Base-by-base conservation (phyloP, 805 yeast species). In the Wickerhamiella cacticola region DNA sequence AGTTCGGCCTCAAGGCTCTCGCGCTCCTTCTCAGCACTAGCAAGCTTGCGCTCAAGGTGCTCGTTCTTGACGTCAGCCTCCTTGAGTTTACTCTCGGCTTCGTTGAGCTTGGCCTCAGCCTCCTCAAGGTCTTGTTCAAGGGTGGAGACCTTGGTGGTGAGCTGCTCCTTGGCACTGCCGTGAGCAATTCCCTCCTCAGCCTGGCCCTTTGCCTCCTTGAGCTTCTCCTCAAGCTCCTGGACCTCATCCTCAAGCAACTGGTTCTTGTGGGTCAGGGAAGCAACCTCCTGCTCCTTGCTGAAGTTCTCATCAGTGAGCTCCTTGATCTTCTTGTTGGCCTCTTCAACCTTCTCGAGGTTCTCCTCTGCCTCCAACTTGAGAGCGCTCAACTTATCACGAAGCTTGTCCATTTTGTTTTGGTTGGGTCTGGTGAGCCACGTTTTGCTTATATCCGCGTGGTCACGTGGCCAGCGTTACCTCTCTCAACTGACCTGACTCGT, bases 261-360 rank as follows among this genome's bases (percentile, higher is more conserved):
- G 71, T 88, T 89, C 73, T 85, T 87, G 71, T 94, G 87, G 54
- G 88, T 80, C 68, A 92, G 77, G 4, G 96, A 75, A 64, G 86
- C 87, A 67, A 92, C 86, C 67, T 85, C 92, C 72, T 92, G 89
- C 67, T 92, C 98, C 72, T 88, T 88, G 57, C 85, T 89, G 57
- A 84, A 72, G 63, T 76, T 75, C 63, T 86, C 95, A 71, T 89
- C 96, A 68, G 89, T 97, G 67, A 89, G 74, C 63, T 74, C 81
- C 75, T 88, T 92, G 70, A 83, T 78, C 66, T 79, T 80, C 54
- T 74, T 78, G 52, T 79, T 69, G 60, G 83, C 76, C 60, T 84
- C 95, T 63, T 92, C 98, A 52, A 92, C 80, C 73, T 87, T 85
- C 67, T 86, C 96, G 73, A 89, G 96, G 86, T 98, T 94, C 60